Evolutionary conservation across 768 basidiomycete species (phyloP), one percentile per base, ranked within the genome.

Genomic region (Lactarius indigo): DNA sequence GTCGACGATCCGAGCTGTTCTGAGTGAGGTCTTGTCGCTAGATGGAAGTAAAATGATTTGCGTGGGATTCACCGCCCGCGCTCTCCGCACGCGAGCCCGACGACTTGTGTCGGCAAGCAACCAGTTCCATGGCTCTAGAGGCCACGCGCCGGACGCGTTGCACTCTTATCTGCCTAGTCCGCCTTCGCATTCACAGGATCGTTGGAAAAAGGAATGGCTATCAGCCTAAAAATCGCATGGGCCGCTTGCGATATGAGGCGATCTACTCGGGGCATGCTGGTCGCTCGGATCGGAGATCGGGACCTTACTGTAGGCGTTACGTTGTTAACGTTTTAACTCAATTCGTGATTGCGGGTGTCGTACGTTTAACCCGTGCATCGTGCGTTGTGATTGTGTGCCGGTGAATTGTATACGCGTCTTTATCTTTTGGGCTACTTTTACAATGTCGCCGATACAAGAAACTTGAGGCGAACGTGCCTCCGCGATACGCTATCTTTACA

Each of bases 291-390:
- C 66, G 62, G 33, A 64, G 62, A 68, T 68, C 33, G 50, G 54
- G 39, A 15, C 50, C 12, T 28, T 26, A 33, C 13, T 17, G 35
- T 5, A 39, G 18, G 56, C 56, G 10, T 57, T 57, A 57, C 56
- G 56, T 57, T 50, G 28, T 18, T 67, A 59, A 63, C 65, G 65
- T 66, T 66, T 50, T 33, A 61, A 66, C 61, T 52, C 26, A 52
- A 52, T 52, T n/a, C 50, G 50, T 13, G 47, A 50, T 57, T 37
- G 23, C n/a, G 58, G 10, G 28, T 20, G 39, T 23, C 30, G 60
- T 59, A 30, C 37, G 17, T 41, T 20, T 42, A 13, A 37, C n/a
- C n/a, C 60, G 52, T 42, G 52, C 63, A 59, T 68, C 62, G 66
- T 59, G 58, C 33, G 39, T 15, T 52, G 62, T 50, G 62, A 55